phyloP scores from a whole-genome alignment of 495 filamentous ascomycete genomes.

The Aspergillus avenaceus region DNA sequence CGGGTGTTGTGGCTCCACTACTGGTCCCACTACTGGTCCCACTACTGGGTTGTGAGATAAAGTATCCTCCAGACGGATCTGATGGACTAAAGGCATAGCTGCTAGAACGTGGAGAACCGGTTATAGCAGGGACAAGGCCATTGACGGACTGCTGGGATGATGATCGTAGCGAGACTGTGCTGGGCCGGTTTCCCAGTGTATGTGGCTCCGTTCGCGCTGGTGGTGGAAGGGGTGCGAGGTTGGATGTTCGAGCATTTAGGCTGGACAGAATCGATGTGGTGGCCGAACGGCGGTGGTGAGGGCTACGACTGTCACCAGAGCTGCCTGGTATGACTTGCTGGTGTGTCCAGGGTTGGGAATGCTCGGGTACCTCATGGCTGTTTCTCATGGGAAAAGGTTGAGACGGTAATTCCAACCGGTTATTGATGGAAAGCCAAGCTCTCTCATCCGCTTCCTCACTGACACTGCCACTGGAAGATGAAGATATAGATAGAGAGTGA shows the following conservation, averaged over 20 bases:
- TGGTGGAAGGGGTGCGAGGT: constrained; percentile 13
- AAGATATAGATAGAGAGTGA: constrained; percentile 34
- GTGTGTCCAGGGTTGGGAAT: constrained; percentile 1
- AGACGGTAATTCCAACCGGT: constrained; percentile 63
- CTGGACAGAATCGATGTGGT: constrained; percentile 29
- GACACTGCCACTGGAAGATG: constrained; percentile 25
- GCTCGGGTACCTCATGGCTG: constrained; percentile 6
- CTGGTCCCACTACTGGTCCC: too few species aligned
- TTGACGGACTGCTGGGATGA: constrained; percentile 5
- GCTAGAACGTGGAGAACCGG: not conserved
- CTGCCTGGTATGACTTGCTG: not conserved
- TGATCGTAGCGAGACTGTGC: constrained; percentile 4
- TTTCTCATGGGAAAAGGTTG: constrained; percentile 24
- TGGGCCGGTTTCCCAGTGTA: constrained; percentile 3
- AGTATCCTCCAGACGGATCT: constrained; percentile 25
- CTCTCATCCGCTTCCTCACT: constrained; percentile 49
- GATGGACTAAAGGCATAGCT: not conserved
- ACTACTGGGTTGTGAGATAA: constrained; percentile 18
- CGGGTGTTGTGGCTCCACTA: constrained; percentile 24
- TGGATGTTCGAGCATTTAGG: constrained; percentile 5
- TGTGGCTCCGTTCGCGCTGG: constrained; percentile 18
- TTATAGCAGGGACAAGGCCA: constrained; percentile 4
- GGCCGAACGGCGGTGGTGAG: constrained; percentile 34
- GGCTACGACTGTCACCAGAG: not conserved
- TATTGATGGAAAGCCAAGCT: constrained; percentile 71